Conservation (phyloP, 306 rosid genomes). For the Rosa persica region DNA sequence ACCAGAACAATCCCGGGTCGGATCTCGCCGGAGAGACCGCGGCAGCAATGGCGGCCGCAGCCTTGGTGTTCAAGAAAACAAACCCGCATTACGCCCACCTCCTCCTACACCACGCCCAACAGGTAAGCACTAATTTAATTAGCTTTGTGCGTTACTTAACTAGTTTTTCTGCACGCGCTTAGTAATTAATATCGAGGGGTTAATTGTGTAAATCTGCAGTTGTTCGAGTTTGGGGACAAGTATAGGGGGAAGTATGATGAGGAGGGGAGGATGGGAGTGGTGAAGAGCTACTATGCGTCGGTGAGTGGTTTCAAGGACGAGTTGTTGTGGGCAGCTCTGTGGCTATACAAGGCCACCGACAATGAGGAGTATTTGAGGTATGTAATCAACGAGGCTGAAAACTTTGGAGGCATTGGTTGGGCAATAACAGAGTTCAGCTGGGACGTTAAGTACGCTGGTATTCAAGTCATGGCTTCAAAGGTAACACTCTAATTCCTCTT, state of each 20-base stretch:
- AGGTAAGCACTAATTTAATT: constrained; percentile 38
- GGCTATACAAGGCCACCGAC: constrained; percentile 99
- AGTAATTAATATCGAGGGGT: neutral
- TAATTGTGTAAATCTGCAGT: constrained; percentile 34
- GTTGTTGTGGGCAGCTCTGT: constrained; percentile 92
- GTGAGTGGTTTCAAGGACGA: constrained; percentile 99
- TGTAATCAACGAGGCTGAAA: constrained; percentile 54
- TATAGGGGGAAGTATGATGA: constrained; percentile 79
- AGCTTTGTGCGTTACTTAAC: neutral
- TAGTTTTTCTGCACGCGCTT: neutral
- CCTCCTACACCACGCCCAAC: constrained; percentile 81
- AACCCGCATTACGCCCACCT: constrained; percentile 88
- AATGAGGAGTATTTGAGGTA: constrained; percentile 56
- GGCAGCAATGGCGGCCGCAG: constrained; percentile 94
- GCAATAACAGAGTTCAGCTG: constrained; percentile 95
- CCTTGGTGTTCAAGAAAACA: constrained; percentile 69
- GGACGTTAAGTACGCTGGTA: constrained; percentile 96
- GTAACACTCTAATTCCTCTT: constrained; percentile 27
- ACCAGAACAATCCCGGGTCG: constrained; percentile 78
- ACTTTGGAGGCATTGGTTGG: constrained; percentile 93
- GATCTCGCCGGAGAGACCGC: constrained; percentile 96
- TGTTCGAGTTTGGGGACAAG: constrained; percentile 90
- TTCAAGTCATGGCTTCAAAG: constrained; percentile 79
- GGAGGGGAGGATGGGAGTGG: constrained; percentile 60
- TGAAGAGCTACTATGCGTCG: constrained; percentile 94